Evolutionary conservation across 106 monocot species (phyloP).

Genomic region (Iris macrosiphon): DNA sequence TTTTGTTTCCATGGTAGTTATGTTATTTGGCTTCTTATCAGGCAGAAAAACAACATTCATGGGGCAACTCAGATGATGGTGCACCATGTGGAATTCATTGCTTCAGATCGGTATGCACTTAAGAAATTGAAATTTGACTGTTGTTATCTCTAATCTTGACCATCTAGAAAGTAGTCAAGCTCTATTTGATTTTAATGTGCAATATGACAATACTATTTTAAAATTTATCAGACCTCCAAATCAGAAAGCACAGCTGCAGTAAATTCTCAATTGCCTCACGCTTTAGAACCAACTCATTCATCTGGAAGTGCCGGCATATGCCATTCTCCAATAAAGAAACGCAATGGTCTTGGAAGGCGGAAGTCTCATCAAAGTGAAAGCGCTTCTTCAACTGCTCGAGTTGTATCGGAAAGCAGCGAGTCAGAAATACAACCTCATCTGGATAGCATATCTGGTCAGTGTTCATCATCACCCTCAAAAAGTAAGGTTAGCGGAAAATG

Average conservation of each 20-base stretch:
- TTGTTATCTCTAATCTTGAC: too few species aligned
- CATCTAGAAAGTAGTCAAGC: too few species aligned
- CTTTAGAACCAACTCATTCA: constrained; percentile 41
- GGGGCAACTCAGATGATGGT: constrained; percentile 59
- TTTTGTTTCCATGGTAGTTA: constrained; percentile 1
- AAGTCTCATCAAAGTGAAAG: constrained; percentile 69
- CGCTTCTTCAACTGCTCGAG: constrained; percentile 77
- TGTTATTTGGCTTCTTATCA: constrained; percentile 28
- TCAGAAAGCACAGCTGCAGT: constrained; percentile 31
- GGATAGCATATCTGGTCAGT: constrained; percentile 17
- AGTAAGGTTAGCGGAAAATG: constrained; percentile 32
- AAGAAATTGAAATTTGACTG: neutral
- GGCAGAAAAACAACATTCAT: constrained; percentile 84
- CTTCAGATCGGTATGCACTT: constrained; percentile 45
- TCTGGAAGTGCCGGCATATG: constrained; percentile 28
- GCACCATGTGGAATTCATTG: constrained; percentile 73
- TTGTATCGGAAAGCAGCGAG: constrained; percentile 74
- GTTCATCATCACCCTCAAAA: constrained; percentile 41
- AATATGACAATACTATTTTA: too few species aligned
- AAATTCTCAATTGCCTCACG: constrained; percentile 25
- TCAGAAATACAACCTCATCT: constrained; percentile 60
- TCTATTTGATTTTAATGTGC: too few species aligned
- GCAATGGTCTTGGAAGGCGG: constrained; percentile 27
- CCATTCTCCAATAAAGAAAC: constrained; percentile 35
- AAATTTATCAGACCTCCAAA: constrained; percentile 43